Conservation (phyloP, 2,329 filamentous ascomycete genomes). For the Ophiostoma sp. region DNA sequence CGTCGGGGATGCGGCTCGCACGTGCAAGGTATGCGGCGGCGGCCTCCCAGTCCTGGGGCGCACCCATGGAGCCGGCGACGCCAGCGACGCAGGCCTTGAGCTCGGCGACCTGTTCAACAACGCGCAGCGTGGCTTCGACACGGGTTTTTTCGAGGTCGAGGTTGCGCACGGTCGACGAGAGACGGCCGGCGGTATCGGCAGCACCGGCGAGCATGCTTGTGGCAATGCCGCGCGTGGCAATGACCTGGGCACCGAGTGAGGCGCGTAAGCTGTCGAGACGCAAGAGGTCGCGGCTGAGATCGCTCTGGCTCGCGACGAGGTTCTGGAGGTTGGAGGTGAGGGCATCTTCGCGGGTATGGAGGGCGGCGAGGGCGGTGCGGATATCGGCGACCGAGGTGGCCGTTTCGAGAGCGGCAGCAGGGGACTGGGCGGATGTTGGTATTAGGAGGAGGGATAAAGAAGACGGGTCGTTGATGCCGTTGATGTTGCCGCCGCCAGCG, state of each 20-base stretch:
- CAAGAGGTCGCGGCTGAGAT: constrained; percentile 78
- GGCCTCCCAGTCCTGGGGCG: constrained; percentile 97
- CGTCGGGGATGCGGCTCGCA: constrained; percentile 71
- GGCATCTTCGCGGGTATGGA: constrained; percentile 68
- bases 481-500: neutral
- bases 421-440: neutral
- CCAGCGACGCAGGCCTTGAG: constrained; percentile 94
- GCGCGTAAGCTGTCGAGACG: constrained; percentile 86
- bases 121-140: constrained; percentile 81
- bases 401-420: constrained; percentile 49
- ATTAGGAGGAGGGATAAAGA: neutral
- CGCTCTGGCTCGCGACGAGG: constrained; percentile 32
- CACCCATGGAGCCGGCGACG: constrained; percentile 92
- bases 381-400: constrained; percentile 74
- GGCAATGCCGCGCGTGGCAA: constrained; percentile 75
- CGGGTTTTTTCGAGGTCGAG: constrained; percentile 87
- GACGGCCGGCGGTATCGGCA: constrained; percentile 74
- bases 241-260: constrained; percentile 78
- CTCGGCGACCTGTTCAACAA: constrained; percentile 94
- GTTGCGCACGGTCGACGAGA: constrained; percentile 79
- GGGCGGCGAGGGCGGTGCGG: constrained; percentile 65
- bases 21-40: constrained; percentile 84
- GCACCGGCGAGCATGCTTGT: constrained; percentile 86
- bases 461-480: constrained; percentile 2
- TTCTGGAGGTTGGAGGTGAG: constrained; percentile 43